Conservation (phyloP, 768 basidiomycete species). For the Suillus discolor region DNA sequence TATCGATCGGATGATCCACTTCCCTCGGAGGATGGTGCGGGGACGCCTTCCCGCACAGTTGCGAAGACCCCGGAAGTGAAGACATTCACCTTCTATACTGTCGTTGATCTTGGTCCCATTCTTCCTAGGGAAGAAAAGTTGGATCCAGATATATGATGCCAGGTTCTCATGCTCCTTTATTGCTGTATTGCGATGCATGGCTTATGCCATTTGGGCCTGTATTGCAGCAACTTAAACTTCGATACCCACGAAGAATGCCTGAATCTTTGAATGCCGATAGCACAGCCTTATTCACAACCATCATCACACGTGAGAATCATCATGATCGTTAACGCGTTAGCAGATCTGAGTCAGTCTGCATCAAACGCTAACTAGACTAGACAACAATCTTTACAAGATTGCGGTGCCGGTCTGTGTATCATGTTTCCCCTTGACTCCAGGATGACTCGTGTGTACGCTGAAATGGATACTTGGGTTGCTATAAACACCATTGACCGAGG, state of each 20-base stretch:
- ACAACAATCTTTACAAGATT: too few species aligned
- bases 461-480: neutral
- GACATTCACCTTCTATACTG: slow-evolving; percentile 88
- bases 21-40: slow-evolving; percentile 62
- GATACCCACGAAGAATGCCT: neutral
- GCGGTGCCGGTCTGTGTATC: neutral
- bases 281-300: neutral
- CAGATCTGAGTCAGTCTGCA: too few species aligned
- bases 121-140: slow-evolving; percentile 56
- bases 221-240: too few species aligned
- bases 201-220: neutral
- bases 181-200: neutral
- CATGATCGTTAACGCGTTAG: too few species aligned
- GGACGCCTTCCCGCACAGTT: slow-evolving; percentile 44
- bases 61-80: slow-evolving; percentile 70
- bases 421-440: neutral
- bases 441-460: neutral
- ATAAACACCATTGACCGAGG: slow-evolving; percentile 4
- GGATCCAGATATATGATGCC: slow-evolving; percentile 22
- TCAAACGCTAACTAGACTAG: too few species aligned
- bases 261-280: neutral
- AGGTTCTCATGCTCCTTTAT: neutral
- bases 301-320: too few species aligned
- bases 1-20: slow-evolving; percentile 89
- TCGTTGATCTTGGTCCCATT: slow-evolving; percentile 77